These are phyloP conservation scores for Meripilus lineatus DNA, from an alignment of 1,284 basidiomycete species.

Conservation along the genomic window DNA sequence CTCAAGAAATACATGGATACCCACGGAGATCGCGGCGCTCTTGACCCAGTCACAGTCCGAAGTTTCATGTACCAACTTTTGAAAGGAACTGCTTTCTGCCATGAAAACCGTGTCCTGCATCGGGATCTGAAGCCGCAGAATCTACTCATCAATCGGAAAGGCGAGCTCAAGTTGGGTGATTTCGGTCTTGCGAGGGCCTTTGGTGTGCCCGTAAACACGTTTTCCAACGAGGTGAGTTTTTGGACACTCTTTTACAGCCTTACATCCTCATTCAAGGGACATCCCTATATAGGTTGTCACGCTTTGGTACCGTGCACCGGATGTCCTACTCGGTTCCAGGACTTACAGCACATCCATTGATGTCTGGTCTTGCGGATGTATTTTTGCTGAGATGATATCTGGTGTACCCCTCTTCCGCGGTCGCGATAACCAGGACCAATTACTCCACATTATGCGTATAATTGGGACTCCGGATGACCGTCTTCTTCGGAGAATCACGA, in stretches of 20 bases:
- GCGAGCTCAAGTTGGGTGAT: constrained; percentile 96
- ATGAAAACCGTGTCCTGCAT: constrained; percentile 97
- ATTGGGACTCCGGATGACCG: constrained; percentile 94
- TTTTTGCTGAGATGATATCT: constrained; percentile 98
- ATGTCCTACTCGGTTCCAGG: constrained; percentile 94
- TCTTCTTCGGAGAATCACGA: constrained; percentile 84
- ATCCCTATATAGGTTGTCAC: constrained; percentile 76
- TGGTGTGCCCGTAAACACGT: constrained; percentile 94
- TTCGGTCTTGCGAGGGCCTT: constrained; percentile 94
- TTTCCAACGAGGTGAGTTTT: constrained; percentile 81
- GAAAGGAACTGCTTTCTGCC: constrained; percentile 98
- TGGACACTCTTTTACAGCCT: not conserved
- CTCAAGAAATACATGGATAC: constrained; percentile 99
- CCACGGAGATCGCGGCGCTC: constrained; percentile 91
- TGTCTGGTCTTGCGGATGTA: constrained; percentile 99
- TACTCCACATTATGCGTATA: constrained; percentile 96
- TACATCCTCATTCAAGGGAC: constrained; percentile 6
- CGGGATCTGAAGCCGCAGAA: constrained; percentile 98
- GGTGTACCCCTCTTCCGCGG: constrained; percentile 97
- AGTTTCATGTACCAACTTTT: constrained; percentile 97
- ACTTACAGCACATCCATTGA: constrained; percentile 99
- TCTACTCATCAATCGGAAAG: constrained; percentile 93
- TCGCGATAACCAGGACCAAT: constrained; percentile 96
- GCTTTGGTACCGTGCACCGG: constrained; percentile 98
- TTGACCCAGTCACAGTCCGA: constrained; percentile 90